Evolutionary conservation across 2,329 filamentous ascomycete genomes (phyloP).

Genomic region (Coniochaeta prunicola): DNA sequence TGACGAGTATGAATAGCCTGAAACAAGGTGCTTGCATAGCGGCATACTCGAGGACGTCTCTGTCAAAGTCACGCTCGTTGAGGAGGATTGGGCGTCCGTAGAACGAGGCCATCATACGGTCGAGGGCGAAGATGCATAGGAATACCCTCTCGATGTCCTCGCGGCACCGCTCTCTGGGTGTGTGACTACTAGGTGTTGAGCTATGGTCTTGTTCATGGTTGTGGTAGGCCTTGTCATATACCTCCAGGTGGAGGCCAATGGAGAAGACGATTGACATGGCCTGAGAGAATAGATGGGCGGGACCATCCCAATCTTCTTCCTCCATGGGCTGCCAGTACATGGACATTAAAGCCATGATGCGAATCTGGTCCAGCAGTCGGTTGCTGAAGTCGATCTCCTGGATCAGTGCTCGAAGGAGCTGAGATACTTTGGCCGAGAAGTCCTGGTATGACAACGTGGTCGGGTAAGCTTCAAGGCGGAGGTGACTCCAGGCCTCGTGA

Average conservation of each 20-base stretch:
- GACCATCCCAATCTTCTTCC: not conserved
- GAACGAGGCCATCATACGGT: conserved; percentile 50
- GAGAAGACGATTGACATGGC: not conserved
- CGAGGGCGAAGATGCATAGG: conserved; percentile 34
- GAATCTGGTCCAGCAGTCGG: not conserved
- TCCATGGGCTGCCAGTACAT: conserved; percentile 1
- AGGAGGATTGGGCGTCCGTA: conserved; percentile 53
- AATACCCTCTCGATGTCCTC: conserved; percentile 9
- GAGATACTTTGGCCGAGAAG: not conserved
- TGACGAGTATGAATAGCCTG: conserved; percentile 46
- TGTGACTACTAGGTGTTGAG: not conserved
- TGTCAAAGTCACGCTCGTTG: conserved; percentile 53
- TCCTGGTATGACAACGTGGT: not conserved
- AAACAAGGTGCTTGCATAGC: conserved; percentile 46
- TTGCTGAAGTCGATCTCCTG: conserved; percentile 3
- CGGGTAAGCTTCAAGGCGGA: not conserved
- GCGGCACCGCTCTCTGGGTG: not conserved
- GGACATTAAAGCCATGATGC: not conserved
- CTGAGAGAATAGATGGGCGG: not conserved
- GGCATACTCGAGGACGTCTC: conserved; percentile 43
- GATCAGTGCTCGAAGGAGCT: not conserved
- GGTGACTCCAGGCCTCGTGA: not conserved
- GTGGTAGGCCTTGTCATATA: conserved; percentile 1
- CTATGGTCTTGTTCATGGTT: not conserved
- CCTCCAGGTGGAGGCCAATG: not conserved